phyloP scores from a whole-genome alignment of 306 rosid genomes.

The Begonia masoniana region DNA sequence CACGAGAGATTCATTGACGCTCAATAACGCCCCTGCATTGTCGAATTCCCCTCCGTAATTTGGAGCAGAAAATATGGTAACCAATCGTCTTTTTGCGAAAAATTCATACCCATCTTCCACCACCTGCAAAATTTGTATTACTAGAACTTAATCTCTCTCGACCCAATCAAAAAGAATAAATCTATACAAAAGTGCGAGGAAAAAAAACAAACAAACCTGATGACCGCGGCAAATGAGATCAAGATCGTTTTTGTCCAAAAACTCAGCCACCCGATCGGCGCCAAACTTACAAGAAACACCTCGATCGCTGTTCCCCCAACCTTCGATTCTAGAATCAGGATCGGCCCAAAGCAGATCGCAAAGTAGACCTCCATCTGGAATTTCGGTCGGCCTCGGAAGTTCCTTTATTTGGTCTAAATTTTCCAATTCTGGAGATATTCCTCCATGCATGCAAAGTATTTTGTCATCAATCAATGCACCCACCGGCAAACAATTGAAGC shows the following conservation, averaged over 20 bases:
- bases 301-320: slow-evolving; percentile 57
- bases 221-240: slow-evolving; percentile 71
- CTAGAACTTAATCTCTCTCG: too few relatives aligned
- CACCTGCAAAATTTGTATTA: slow-evolving; percentile 24
- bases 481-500: slow-evolving; percentile 66
- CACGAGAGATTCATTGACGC: slow-evolving; percentile 50
- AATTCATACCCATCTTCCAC: slow-evolving; percentile 77
- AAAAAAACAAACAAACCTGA: slow-evolving; percentile 28
- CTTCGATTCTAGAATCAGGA: slow-evolving; percentile 39
- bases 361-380: slow-evolving; percentile 53
- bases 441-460: slow-evolving; percentile 66
- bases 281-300: slow-evolving; percentile 61
- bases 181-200: too few relatives aligned
- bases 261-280: slow-evolving; percentile 24
- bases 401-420: slow-evolving; percentile 50
- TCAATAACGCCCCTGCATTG: slow-evolving; percentile 57
- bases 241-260: slow-evolving; percentile 54
- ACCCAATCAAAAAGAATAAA: too few relatives aligned
- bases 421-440: slow-evolving; percentile 49
- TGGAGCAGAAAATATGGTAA: slow-evolving; percentile 70
- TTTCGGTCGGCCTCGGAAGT: slow-evolving; percentile 41
- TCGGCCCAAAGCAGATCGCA: slow-evolving; percentile 77
- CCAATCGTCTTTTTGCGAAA: slow-evolving; percentile 50
- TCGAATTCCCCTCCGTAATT: slow-evolving; percentile 70
- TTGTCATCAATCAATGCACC: slow-evolving; percentile 51